These are phyloP conservation scores for Sequoia sempervirens DNA, from an alignment of 75 land plant species.

Conservation along the genomic window DNA sequence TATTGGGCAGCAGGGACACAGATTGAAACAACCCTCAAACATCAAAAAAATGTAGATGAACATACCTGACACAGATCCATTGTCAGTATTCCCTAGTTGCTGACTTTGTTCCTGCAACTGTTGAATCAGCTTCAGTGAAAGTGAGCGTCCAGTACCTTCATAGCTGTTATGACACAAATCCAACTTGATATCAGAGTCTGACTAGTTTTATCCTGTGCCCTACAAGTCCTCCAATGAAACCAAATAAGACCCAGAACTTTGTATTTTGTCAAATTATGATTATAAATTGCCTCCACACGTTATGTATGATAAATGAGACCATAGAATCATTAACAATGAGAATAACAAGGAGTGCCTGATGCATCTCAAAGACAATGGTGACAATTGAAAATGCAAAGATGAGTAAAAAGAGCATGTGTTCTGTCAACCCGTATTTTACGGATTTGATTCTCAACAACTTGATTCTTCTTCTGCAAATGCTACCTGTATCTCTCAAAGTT, in stretches of 20 bases:
- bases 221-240: background rate
- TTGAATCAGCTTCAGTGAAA: constrained; percentile 82
- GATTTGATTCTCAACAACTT: background rate
- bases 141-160: constrained; percentile 97
- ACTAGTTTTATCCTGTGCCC: background rate
- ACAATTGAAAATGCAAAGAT: background rate
- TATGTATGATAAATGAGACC: background rate
- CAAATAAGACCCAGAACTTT: constrained; percentile 1
- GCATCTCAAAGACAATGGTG: background rate
- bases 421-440: background rate
- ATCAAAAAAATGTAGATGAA: background rate
- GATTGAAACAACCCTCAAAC: background rate
- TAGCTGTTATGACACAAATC: constrained; percentile 40
- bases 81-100: constrained; percentile 30
- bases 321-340: background rate
- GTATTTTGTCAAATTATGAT: background rate
- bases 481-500: background rate
- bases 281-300: background rate
- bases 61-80: constrained; percentile 59
- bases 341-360: background rate
- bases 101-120: constrained; percentile 79
- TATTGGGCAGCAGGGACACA: background rate
- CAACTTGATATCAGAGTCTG: background rate
- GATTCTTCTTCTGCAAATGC: background rate
- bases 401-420: background rate